phyloP scores from a whole-genome alignment of 116 monocot genomes.

The Trichopus zeylanicus region DNA sequence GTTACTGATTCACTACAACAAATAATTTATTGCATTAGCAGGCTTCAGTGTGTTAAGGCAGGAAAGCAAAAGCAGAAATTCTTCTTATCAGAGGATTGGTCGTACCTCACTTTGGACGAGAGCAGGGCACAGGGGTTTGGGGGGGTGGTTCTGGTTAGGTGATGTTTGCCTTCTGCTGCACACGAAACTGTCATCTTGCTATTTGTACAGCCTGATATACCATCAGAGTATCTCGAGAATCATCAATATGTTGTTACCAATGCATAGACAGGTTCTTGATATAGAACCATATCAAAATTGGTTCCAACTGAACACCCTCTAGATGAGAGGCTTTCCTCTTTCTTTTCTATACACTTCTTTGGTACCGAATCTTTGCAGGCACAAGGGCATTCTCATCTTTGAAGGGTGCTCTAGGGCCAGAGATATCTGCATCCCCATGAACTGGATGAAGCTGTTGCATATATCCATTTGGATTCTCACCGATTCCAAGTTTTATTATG shows the following conservation, averaged over 20 bases:
- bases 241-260: not conserved
- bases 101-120: no score
- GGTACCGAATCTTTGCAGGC: slow-evolving; percentile 5
- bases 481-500: slow-evolving; percentile 53
- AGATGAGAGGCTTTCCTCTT: not conserved
- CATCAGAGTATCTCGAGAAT: not conserved
- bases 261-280: not conserved
- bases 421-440: slow-evolving; percentile 1
- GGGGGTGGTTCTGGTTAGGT: no score
- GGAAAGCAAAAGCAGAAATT: not conserved
- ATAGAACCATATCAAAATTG: slow-evolving; percentile 1
- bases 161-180: not conserved
- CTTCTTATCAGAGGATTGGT: no score
- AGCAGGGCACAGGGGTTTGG: no score
- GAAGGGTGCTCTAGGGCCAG: slow-evolving; percentile 9
- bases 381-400: slow-evolving; percentile 9
- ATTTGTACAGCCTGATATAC: not conserved
- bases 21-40: no score
- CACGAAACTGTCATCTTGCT: not conserved
- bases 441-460: slow-evolving; percentile 2
- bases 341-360: slow-evolving; percentile 6
- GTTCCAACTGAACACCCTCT: not conserved
- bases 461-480: slow-evolving; percentile 21
- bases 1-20: not conserved
- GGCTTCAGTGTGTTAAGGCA: not conserved